These are phyloP conservation scores for Wallacemonas sp. DNA, from an alignment of 208 protist species.

Conservation along the genomic window DNA sequence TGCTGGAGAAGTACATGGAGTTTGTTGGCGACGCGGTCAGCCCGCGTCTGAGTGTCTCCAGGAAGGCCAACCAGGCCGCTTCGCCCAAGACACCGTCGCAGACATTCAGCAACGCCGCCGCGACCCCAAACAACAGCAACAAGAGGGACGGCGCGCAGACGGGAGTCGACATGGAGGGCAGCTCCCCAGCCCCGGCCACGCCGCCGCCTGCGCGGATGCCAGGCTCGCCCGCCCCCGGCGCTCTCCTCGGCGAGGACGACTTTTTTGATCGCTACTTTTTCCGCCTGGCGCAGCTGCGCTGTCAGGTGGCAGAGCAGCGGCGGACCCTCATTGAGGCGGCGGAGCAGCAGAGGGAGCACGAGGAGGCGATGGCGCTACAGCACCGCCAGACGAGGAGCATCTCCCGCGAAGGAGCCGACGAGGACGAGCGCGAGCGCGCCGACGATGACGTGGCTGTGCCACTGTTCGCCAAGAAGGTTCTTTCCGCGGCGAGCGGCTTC, in stretches of 20 bases:
- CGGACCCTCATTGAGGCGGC: slow-evolving; percentile 16
- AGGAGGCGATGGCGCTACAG: slow-evolving; percentile 3
- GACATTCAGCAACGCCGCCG: not conserved
- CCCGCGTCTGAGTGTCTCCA: slow-evolving; percentile 20
- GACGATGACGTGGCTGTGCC: slow-evolving; percentile 21
- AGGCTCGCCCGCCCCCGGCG: slow-evolving; percentile 1
- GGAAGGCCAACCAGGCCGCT: slow-evolving; percentile 11
- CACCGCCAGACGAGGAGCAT: not conserved
- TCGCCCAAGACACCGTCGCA: slow-evolving; percentile 7
- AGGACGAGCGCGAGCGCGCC: slow-evolving; percentile 9
- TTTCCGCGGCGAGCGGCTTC: slow-evolving; percentile 40
- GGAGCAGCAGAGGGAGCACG: slow-evolving; percentile 2
- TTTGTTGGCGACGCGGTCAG: slow-evolving; percentile 58
- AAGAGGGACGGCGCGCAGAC: not conserved
- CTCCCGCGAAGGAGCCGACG: not conserved
- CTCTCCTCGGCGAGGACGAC: slow-evolving; percentile 50
- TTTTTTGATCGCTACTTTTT: slow-evolving; percentile 90
- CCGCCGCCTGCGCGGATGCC: not conserved
- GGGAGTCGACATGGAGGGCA: not conserved
- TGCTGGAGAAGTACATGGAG: slow-evolving; percentile 55
- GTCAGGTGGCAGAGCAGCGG: slow-evolving; percentile 31
- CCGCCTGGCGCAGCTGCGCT: slow-evolving; percentile 72
- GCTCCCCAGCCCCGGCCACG: not conserved
- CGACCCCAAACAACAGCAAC: not conserved
- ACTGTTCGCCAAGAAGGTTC: slow-evolving; percentile 44